Evolutionary conservation across 805 yeast genomes (phyloP).

Genomic region (Maudiozyma bulderi): DNA sequence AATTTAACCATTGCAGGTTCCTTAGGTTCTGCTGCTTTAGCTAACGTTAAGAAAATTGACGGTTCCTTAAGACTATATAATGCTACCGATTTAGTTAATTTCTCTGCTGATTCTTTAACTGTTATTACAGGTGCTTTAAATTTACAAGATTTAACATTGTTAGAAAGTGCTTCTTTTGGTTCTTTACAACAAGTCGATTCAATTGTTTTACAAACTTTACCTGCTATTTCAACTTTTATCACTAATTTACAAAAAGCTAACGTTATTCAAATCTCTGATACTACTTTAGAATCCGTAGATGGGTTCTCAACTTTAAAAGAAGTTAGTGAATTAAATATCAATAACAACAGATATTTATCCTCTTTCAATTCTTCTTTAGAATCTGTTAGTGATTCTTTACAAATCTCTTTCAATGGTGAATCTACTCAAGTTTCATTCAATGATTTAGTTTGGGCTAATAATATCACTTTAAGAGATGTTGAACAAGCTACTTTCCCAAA

Average conservation of each 20-base stretch:
- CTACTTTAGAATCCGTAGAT: conserved; percentile 55
- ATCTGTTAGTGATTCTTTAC: conserved; percentile 63
- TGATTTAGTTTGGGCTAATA: conserved; percentile 74
- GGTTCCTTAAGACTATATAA: conserved; percentile 66
- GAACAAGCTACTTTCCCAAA: conserved; percentile 59
- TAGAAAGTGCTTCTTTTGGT: conserved; percentile 65
- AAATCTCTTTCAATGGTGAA: conserved; percentile 79
- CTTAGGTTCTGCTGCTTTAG: conserved; percentile 54
- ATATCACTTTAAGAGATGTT: conserved; percentile 76
- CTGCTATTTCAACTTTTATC: conserved; percentile 64
- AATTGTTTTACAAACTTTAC: conserved; percentile 72
- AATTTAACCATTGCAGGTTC: conserved; percentile 61
- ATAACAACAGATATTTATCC: conserved; percentile 80
- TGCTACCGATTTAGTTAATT: conserved; percentile 49
- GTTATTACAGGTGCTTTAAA: conserved; percentile 63
- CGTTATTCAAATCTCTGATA: conserved; percentile 61
- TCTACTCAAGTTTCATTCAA: conserved; percentile 60
- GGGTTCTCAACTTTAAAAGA: conserved; percentile 45
- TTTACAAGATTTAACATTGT: conserved; percentile 53
- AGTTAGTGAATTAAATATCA: conserved; percentile 59
- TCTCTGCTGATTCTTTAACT: conserved; percentile 73
- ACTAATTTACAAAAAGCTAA: conserved; percentile 68
- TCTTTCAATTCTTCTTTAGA: conserved; percentile 63
- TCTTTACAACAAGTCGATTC: conserved; percentile 73
- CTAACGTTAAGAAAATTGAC: conserved; percentile 64